Percentiles rank a stretch among this genome's conserved stretches.
These are phyloP conservation scores for Xylaria scruposa DNA, from an alignment of 495 filamentous ascomycete genomes.

Conservation along the genomic window DNA sequence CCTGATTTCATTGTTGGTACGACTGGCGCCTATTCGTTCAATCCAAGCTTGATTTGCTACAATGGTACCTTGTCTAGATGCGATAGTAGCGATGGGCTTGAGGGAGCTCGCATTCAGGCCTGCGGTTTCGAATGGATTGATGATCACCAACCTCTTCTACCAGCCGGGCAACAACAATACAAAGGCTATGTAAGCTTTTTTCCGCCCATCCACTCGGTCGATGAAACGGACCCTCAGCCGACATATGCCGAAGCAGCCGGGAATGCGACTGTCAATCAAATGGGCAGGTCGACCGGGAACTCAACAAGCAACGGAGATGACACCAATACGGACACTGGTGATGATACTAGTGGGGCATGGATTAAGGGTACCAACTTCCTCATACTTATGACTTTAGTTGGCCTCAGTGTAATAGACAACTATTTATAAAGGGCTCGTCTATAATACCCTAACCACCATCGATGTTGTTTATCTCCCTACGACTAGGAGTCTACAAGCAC, in stretches of 20 bases:
- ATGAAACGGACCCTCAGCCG: constrained; percentile 14
- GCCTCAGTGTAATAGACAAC: not conserved
- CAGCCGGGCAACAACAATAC: constrained; percentile 3
- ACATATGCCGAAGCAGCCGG: constrained; percentile 10
- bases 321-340: not conserved
- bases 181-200: constrained; percentile 8
- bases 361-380: constrained; percentile 1
- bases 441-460: not conserved
- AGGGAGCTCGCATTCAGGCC: not conserved
- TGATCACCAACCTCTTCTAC: not conserved
- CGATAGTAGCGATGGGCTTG: constrained; percentile 6
- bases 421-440: not conserved
- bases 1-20: constrained; percentile 7
- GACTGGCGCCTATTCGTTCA: not conserved
- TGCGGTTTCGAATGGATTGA: constrained; percentile 8
- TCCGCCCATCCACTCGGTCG: not conserved
- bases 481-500: constrained; percentile 2
- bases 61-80: constrained; percentile 14
- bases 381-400: constrained; percentile 5
- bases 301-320: constrained; percentile 11
- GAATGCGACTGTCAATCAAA: constrained; percentile 11
- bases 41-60: not conserved
- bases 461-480: not conserved
- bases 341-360: constrained; percentile 10
- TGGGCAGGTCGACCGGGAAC: not conserved